Evolutionary conservation across 1,284 basidiomycete genomes (phyloP).

Genomic region (Singerocomus inundabilis): DNA sequence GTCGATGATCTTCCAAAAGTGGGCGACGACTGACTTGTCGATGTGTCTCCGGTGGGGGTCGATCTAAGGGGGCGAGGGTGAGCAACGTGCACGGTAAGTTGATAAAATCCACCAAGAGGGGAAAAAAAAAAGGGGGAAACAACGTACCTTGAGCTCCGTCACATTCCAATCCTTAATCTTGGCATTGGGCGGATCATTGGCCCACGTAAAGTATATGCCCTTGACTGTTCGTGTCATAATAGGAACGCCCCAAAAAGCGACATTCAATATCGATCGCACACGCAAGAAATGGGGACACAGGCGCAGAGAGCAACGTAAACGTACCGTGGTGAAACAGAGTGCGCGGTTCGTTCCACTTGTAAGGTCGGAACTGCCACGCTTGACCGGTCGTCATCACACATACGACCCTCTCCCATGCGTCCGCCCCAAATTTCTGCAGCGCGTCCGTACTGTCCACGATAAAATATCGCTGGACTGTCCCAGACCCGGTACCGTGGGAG

Average conservation of each 20-base stretch:
- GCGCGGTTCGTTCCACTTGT: conserved; percentile 93
- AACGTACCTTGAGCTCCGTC: conserved; percentile 78
- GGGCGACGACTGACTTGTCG: conserved; percentile 93
- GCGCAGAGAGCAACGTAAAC: neutral
- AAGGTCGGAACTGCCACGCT: conserved; percentile 95
- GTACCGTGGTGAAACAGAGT: conserved; percentile 90
- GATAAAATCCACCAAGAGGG: too few species aligned
- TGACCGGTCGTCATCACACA: conserved; percentile 97
- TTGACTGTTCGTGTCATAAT: conserved; percentile 67
- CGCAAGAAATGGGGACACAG: neutral
- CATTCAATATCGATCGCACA: too few species aligned
- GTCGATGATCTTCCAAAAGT: conserved; percentile 93
- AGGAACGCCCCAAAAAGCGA: too few species aligned
- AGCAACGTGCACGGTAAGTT: neutral
- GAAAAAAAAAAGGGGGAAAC: too few species aligned
- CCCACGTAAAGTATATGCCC: conserved; percentile 90
- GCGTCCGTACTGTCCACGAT: conserved; percentile 94
- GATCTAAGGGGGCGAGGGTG: conserved; percentile 51
- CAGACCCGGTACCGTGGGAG: conserved; percentile 13
- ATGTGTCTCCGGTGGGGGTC: conserved; percentile 88
- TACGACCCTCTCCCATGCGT: conserved; percentile 94
- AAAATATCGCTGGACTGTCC: conserved; percentile 55
- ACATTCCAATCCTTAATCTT: conserved; percentile 98
- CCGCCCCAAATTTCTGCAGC: conserved; percentile 84
- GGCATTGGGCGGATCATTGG: conserved; percentile 84